phyloP scores from a whole-genome alignment of 169 alveolate genomes.

The Plasmodium knowlesi region DNA sequence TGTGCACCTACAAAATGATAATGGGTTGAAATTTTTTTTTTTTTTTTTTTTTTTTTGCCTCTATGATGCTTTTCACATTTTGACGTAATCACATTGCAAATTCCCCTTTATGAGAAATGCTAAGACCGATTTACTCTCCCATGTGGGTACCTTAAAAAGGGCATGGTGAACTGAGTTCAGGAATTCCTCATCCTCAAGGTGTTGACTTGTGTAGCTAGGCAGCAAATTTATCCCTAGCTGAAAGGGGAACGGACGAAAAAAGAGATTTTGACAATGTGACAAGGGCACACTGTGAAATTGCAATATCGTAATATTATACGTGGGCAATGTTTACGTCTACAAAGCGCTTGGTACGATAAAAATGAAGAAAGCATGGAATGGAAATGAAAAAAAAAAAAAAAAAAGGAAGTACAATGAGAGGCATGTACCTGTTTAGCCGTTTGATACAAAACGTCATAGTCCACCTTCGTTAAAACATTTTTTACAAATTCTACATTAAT shows the following conservation, averaged over 20 bases:
- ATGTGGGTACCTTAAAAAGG: constrained; percentile 78
- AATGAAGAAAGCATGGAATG: neutral
- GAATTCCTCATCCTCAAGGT: constrained; percentile 79
- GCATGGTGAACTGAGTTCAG: constrained; percentile 80
- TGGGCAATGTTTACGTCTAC: neutral
- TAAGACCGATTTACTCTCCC: neutral
- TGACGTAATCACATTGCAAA: neutral
- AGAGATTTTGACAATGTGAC: neutral
- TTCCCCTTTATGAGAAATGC: neutral
- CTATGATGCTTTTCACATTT: neutral
- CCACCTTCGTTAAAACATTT: constrained; percentile 82
- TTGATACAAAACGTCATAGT: constrained; percentile 77
- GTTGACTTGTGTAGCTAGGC: constrained; percentile 75
- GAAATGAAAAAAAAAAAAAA: neutral
- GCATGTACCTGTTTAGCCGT: constrained; percentile 83
- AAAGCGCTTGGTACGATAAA: neutral
- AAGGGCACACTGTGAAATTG: no score
- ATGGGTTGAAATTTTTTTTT: neutral
- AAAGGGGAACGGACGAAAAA: neutral
- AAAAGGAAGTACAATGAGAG: neutral
- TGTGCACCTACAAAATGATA: constrained; percentile 78
- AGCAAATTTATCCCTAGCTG: constrained; percentile 81
- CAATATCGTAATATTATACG: no score
- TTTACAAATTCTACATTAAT: constrained; percentile 81
- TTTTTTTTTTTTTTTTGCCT: neutral